These are phyloP conservation scores for Recurvomyces mirabilis DNA, from an alignment of 495 filamentous ascomycete genomes.

Conservation along the genomic window DNA sequence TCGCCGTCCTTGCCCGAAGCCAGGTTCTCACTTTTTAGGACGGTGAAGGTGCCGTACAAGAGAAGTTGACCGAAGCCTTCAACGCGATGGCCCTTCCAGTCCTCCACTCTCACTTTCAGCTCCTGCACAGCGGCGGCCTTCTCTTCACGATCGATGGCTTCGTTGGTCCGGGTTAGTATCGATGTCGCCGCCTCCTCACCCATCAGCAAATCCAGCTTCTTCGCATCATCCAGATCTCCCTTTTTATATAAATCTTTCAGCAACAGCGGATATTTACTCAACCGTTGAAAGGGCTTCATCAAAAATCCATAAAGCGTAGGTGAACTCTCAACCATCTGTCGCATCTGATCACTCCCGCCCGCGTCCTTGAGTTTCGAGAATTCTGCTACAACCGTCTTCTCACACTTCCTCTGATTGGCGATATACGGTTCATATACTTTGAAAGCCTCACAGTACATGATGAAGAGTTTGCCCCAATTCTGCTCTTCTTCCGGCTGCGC, in stretches of 20 bases:
- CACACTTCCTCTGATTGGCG: slow-evolving; percentile 72
- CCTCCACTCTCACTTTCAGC: slow-evolving; percentile 73
- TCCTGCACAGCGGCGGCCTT: slow-evolving; percentile 69
- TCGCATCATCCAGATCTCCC: slow-evolving; percentile 52
- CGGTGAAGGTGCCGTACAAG: slow-evolving; percentile 84
- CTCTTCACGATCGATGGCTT: slow-evolving; percentile 79
- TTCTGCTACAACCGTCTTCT: slow-evolving; percentile 46
- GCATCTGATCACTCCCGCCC: slow-evolving; percentile 40
- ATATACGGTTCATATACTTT: slow-evolving; percentile 91
- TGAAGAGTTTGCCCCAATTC: slow-evolving; percentile 84
- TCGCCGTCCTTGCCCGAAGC: slow-evolving; percentile 43
- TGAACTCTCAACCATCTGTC: slow-evolving; percentile 51
- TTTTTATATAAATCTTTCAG: slow-evolving; percentile 83
- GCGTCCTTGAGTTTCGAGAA: slow-evolving; percentile 52
- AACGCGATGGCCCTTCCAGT: slow-evolving; percentile 90
- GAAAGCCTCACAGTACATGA: slow-evolving; percentile 67
- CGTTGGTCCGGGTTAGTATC: slow-evolving; percentile 71
- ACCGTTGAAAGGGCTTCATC: slow-evolving; percentile 88
- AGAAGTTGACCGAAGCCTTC: slow-evolving; percentile 83
- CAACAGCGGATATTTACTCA: slow-evolving; percentile 87
- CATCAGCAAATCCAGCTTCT: slow-evolving; percentile 53
- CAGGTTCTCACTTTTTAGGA: slow-evolving; percentile 64
- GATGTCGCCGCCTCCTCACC: slow-evolving; percentile 68
- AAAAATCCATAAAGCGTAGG: slow-evolving; percentile 72
- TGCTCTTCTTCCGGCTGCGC: slow-evolving; percentile 64